Base-by-base conservation (phyloP, 768 basidiomycete genomes). In the Lactarius sanguifluus region DNA sequence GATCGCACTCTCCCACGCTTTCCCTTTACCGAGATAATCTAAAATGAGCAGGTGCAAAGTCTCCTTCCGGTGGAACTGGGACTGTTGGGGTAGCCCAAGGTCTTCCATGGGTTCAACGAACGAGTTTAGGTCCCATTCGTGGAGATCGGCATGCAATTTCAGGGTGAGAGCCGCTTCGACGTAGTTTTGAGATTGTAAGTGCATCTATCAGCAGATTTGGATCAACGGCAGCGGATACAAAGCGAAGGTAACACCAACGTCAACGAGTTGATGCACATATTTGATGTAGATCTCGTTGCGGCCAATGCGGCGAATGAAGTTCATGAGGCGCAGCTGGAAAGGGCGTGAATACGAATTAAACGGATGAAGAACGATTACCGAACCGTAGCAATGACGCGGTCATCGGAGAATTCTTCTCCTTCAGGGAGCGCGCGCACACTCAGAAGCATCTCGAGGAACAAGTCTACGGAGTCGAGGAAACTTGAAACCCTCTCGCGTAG, bases 1-100 rank as follows among this genome's bases (percentile, higher is more conserved):
- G 64, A 97, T 87, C 2, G 94, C 96, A 61, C 85, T 89, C 76
- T 98, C 96, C 86, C 94, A 98, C n/a, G 96, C 96, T 73, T 96
- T 95, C 12, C 96, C 96, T 77, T 95, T 92, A 59, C 93, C 92
- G 25, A 98, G 85, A 72, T 95, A 94, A 74, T 97, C 94, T n/a
- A 98, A 84, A 64, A 96, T 95, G 64, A 96, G 80, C 52, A 97
- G 81, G 70, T 90, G 94, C 2, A 98, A 80, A 0, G 94, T 94
- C 77, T 98, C 96, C 73, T 96, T 97, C 56, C 96, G 85, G 64
- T 91, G 91, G 77, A 98, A 98, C 41, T 94, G 90, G 2, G 91
- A 95, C 74, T 98, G 96, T 57, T 92, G 90, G 1, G 95, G 96
- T 45, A 98, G 79, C 20, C 90, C 87, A 45, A 98, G 83, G 63